These are phyloP conservation scores for Lactarius pseudohatsudake DNA, from an alignment of 768 basidiomycete species.

Conservation along the genomic window DNA sequence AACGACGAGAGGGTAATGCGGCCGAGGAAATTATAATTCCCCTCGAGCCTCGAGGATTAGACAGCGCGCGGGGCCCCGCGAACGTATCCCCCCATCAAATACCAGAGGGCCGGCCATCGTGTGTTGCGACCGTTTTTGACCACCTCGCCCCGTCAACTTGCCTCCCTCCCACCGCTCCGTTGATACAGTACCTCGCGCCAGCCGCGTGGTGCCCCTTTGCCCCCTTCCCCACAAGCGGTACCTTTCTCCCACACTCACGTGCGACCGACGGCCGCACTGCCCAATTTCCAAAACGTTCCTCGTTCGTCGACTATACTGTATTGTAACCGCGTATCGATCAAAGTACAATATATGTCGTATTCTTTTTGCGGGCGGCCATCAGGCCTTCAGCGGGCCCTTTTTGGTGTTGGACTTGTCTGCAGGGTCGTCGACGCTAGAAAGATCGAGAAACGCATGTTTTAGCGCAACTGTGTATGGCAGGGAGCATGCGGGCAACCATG, in stretches of 20 bases:
- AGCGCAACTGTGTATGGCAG: constrained; percentile 16
- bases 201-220: constrained; percentile 16
- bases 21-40: background rate
- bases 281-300: constrained; percentile 3
- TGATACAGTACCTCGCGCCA: constrained; percentile 14
- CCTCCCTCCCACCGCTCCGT: background rate
- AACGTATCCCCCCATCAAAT: constrained; percentile 20
- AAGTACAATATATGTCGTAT: background rate
- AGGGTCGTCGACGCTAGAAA: constrained; percentile 15
- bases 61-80: constrained; percentile 23
- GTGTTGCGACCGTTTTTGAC: background rate
- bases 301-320: background rate
- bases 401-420: constrained; percentile 10
- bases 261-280: background rate
- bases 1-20: background rate
- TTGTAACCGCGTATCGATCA: constrained; percentile 1
- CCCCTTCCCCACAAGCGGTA: background rate
- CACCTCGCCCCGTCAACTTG: background rate
- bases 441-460: constrained; percentile 11
- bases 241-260: constrained; percentile 15
- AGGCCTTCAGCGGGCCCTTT: background rate
- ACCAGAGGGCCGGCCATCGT: constrained; percentile 12
- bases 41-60: constrained; percentile 25
- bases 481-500: constrained; percentile 22
- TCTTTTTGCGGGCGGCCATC: background rate